Base-by-base conservation (phyloP, 768 basidiomycete genomes). In the Coprinellus micaceus region DNA sequence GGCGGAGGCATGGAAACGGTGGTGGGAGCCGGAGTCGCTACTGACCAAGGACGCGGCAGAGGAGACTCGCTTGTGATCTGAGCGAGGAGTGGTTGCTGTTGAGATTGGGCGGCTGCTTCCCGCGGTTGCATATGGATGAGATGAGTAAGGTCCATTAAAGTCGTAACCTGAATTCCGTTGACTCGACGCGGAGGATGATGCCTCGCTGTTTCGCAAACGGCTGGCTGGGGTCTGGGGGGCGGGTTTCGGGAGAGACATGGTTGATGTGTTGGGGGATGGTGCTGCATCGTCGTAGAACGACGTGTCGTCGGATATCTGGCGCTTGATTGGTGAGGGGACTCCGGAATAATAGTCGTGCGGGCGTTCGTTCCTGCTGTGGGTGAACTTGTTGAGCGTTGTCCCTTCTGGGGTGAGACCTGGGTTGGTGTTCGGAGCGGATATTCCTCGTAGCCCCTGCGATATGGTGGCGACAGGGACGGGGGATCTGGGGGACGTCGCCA, bases 391-490 rank as follows among this genome's bases (percentile, higher is more conserved):
- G 64, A 89, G 73, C 59, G 89, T 88, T 10, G 86, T 84, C 37
- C 90, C 91, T 61, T 82, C 76, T 43, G 79, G 58, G 1, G 89
- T 89, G 54, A 92, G 82, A 12, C 84, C 83, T 5, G 90, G 90
- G 64, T 93, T 93, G 24, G 90, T 91, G 63, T 88, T 86, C 7
- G 90, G 90, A 4, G 90, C 91, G 28, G 89, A 91, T 60, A 93
- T 92, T 48, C 78, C 80, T 66, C 78, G 76, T 33, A 83, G 68
- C 41, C 78, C 82, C 64, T 86, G 84, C 30, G 76, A 81, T 50
- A 81, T 69, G 7, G 82, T 82, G 22, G 70, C 74, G 48, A 82
- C 82, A 37, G 86, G 70, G 37, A 85, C 63, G 24, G 88, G 88
- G 46, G 86, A 81, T 52, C 81, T 80, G 30, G 78, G 71, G 36